A percentile compares a stretch with the other conserved stretches of the same genome.
Evolutionary conservation across 2,329 filamentous ascomycete genomes (phyloP).

Genomic region (Alternaria ethzedia): DNA sequence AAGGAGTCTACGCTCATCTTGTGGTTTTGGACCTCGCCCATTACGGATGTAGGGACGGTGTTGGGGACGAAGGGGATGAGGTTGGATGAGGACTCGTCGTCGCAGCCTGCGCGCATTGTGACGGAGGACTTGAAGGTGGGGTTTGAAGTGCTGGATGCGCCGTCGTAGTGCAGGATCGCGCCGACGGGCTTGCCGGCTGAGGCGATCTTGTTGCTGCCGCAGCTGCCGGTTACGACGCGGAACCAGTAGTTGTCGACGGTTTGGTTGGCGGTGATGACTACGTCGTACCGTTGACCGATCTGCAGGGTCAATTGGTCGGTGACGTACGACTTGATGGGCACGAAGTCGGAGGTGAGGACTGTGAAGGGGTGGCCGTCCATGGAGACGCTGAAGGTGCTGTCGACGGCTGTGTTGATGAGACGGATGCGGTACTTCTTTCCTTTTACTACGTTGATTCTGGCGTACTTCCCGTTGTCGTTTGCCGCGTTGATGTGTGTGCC

Average conservation of each 20-base stretch:
- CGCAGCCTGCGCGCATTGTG: slow-evolving; percentile 44
- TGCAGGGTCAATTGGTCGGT: slow-evolving; percentile 40
- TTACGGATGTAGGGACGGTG: slow-evolving; percentile 44
- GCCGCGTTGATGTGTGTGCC: slow-evolving; percentile 60
- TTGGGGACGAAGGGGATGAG: slow-evolving; percentile 51
- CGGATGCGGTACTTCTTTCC: slow-evolving; percentile 64
- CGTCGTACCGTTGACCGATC: slow-evolving; percentile 55
- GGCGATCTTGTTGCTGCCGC: slow-evolving; percentile 36
- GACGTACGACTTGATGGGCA: slow-evolving; percentile 50
- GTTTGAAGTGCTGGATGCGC: slow-evolving; percentile 35
- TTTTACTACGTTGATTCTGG: slow-evolving; percentile 46
- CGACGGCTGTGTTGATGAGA: slow-evolving; percentile 61
- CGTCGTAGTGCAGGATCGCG: slow-evolving; percentile 50
- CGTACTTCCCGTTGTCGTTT: slow-evolving; percentile 48
- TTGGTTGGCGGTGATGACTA: slow-evolving; percentile 55
- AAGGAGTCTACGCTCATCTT: slow-evolving; percentile 40
- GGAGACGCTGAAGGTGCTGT: slow-evolving; percentile 41
- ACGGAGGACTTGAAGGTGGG: slow-evolving; percentile 44
- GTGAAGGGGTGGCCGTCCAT: slow-evolving; percentile 51
- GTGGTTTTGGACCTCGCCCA: slow-evolving; percentile 32
- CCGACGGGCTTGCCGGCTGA: slow-evolving; percentile 43
- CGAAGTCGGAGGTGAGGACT: slow-evolving; percentile 53
- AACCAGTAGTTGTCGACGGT: slow-evolving; percentile 56
- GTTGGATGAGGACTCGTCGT: slow-evolving; percentile 43
- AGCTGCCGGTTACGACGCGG: slow-evolving; percentile 49